Evolutionary conservation across 371 early-diverging fungal genomes (phyloP).

Genomic region (Smittium culicis): DNA sequence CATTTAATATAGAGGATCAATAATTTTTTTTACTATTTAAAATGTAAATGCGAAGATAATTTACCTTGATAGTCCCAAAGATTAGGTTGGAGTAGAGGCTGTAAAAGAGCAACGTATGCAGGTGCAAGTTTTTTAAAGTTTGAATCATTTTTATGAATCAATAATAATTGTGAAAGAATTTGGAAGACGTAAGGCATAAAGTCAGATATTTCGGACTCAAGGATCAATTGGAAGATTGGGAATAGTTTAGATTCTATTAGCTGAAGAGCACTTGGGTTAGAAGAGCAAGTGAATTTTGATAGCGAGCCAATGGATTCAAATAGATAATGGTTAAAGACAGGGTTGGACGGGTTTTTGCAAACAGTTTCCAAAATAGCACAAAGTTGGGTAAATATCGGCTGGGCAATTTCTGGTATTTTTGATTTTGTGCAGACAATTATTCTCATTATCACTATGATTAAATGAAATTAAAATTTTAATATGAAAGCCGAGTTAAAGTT

Average conservation of each 20-base stretch:
- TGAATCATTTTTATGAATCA: slow-evolving; percentile 47
- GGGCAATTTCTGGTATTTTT: slow-evolving; percentile 52
- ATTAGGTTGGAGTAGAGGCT: slow-evolving; percentile 62
- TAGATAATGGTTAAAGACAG: slow-evolving; percentile 88
- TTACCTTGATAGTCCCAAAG: slow-evolving; percentile 73
- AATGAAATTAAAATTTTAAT: not conserved
- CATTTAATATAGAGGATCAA: no score
- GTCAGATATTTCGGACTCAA: slow-evolving; percentile 52
- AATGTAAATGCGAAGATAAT: no score
- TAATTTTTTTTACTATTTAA: no score
- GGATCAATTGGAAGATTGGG: slow-evolving; percentile 43
- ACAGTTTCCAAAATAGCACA: slow-evolving; percentile 63
- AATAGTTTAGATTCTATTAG: slow-evolving; percentile 66
- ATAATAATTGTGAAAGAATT: slow-evolving; percentile 70
- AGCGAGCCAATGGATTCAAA: slow-evolving; percentile 86
- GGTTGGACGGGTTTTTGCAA: slow-evolving; percentile 91
- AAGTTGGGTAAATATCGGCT: slow-evolving; percentile 53
- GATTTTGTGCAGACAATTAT: slow-evolving; percentile 58
- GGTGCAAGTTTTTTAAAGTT: slow-evolving; percentile 48
- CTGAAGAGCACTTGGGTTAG: slow-evolving; percentile 44
- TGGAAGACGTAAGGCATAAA: slow-evolving; percentile 95
- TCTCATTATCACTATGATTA: slow-evolving; percentile 47
- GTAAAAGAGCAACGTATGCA: slow-evolving; percentile 53
- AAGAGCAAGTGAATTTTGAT: slow-evolving; percentile 44
- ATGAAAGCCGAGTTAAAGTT: not conserved